Evolutionary conservation across 768 basidiomycete genomes (phyloP).

Genomic region (Serpula lacrymans): DNA sequence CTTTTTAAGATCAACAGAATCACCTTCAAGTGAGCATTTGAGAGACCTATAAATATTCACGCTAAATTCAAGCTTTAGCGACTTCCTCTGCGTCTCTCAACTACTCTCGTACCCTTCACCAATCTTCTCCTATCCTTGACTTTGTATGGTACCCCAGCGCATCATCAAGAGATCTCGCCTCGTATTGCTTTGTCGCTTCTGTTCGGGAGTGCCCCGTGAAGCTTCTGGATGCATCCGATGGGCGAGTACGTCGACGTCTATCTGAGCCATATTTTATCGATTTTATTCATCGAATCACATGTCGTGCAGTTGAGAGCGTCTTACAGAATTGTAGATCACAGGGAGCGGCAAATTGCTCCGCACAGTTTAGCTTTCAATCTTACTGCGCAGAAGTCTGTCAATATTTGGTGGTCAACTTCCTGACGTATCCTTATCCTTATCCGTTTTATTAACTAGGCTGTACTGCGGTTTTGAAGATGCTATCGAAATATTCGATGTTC

Average conservation of each 20-base stretch:
- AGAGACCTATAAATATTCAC: not conserved
- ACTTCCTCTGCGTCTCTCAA: not conserved
- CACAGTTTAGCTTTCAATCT: constrained; percentile 79
- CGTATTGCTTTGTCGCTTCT: constrained; percentile 82
- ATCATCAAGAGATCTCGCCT: constrained; percentile 47
- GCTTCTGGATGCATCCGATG: constrained; percentile 75
- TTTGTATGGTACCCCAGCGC: constrained; percentile 86
- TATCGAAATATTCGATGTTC: constrained; percentile 81
- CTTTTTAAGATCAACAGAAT: not conserved
- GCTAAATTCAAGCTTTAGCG: not conserved
- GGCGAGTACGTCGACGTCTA: constrained; percentile 49
- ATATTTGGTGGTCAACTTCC: not conserved
- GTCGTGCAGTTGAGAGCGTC: constrained; percentile 75
- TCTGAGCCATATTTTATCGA: not conserved
- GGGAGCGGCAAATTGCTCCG: constrained; percentile 88
- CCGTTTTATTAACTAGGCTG: constrained; percentile 42
- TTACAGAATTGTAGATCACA: constrained; percentile 88
- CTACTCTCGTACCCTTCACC: constrained; percentile 34
- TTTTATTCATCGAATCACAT: constrained; percentile 3
- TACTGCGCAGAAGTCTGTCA: constrained; percentile 58
- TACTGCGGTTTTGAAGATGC: constrained; percentile 88
- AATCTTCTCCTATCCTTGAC: constrained; percentile 74
- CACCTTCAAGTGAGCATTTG: not conserved
- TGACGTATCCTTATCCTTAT: not conserved
- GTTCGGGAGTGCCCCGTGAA: constrained; percentile 85